Evolutionary conservation across 768 basidiomycete species (phyloP).

Genomic region (Lentinula lateritia): DNA sequence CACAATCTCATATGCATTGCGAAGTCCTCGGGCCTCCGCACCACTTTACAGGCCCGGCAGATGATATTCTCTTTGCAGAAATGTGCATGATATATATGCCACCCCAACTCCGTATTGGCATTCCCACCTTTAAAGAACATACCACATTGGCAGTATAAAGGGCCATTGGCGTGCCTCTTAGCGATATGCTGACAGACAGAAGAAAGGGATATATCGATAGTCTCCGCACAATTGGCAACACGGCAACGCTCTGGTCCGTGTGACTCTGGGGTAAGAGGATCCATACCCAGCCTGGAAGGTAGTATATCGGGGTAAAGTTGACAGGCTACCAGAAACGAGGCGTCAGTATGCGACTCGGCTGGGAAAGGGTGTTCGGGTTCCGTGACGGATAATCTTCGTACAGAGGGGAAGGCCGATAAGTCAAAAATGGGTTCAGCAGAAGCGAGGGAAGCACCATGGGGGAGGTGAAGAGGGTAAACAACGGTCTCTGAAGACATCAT

Average conservation of each 20-base stretch:
- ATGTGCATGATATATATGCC: neutral
- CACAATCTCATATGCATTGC: neutral
- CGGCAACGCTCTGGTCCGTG: neutral
- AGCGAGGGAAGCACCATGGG: too few species aligned
- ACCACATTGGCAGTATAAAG: neutral
- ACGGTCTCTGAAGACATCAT: too few species aligned
- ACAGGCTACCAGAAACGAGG: neutral
- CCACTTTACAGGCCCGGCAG: neutral
- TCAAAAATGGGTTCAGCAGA: too few species aligned
- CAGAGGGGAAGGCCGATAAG: too few species aligned
- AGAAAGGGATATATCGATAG: neutral
- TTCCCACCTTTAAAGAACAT: neutral
- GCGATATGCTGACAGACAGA: neutral
- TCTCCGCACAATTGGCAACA: neutral
- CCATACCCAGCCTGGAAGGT: neutral
- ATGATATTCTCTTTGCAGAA: neutral
- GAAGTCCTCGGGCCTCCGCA: neutral
- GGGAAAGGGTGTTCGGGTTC: too few species aligned
- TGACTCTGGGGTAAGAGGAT: neutral
- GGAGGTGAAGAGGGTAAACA: too few species aligned
- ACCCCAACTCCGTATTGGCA: neutral
- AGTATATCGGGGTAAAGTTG: neutral
- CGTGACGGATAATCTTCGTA: too few species aligned
- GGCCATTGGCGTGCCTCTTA: neutral
- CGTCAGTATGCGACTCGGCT: neutral